A percentile compares a stretch with the other conserved stretches of the same genome.
These are phyloP conservation scores for Inga leiocalycina DNA, from an alignment of 306 rosid species.

Conservation along the genomic window DNA sequence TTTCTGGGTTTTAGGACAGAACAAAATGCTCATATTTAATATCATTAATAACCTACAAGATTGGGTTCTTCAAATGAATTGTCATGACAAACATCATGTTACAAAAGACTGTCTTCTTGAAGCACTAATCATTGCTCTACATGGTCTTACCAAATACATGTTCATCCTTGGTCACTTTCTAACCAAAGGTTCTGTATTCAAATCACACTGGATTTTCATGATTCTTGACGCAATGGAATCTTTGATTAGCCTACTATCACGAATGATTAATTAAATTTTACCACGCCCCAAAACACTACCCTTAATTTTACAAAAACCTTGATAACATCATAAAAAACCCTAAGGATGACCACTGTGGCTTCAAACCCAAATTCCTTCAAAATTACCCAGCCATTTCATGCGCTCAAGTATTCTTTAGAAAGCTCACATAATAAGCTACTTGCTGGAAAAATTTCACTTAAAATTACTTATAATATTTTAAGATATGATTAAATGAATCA, in stretches of 20 bases:
- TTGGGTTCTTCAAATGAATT: neutral
- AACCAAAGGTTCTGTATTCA: slow-evolving; percentile 26
- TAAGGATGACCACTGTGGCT: slow-evolving; percentile 60
- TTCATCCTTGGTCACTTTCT: slow-evolving; percentile 59
- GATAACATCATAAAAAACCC: slow-evolving; percentile 65
- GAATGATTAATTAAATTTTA: neutral
- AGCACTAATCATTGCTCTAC: slow-evolving; percentile 16
- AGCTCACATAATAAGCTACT: slow-evolving; percentile 57
- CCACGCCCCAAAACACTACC: slow-evolving; percentile 36
- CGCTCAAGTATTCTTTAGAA: slow-evolving; percentile 40
- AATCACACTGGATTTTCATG: slow-evolving; percentile 36
- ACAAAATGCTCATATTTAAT: neutral
- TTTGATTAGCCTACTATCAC: slow-evolving; percentile 40
- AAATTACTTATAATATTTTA: slow-evolving; percentile 1
- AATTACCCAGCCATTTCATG: neutral
- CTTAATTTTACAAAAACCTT: slow-evolving; percentile 41
- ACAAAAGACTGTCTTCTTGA: slow-evolving; percentile 17
- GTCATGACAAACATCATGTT: neutral
- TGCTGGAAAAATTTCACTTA: slow-evolving; percentile 21
- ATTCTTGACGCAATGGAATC: slow-evolving; percentile 50
- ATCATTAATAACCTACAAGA: neutral
- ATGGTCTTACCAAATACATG: slow-evolving; percentile 35
- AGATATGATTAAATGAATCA: slow-evolving; percentile 45
- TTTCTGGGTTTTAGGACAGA: neutral
- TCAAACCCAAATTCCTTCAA: slow-evolving; percentile 51